These are phyloP conservation scores for Annulohypoxylon bovei DNA, from an alignment of 495 filamentous ascomycete genomes.

Conservation along the genomic window DNA sequence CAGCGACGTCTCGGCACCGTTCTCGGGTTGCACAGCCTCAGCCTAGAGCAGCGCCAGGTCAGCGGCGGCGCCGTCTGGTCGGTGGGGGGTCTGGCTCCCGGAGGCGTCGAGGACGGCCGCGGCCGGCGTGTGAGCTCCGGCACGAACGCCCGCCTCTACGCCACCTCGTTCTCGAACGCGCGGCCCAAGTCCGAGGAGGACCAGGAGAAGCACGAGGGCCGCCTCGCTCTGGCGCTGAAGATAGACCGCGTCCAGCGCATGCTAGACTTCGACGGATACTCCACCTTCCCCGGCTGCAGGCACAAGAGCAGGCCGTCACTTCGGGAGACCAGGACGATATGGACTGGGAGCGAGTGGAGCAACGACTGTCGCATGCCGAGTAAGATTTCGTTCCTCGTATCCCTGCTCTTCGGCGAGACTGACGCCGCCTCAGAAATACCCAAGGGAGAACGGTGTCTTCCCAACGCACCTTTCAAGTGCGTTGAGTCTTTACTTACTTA, in stretches of 20 bases:
- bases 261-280: conserved; percentile 60
- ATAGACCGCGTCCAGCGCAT: conserved; percentile 74
- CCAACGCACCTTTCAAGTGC: conserved; percentile 80
- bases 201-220: conserved; percentile 73
- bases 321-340: conserved; percentile 49
- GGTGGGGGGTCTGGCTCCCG: conserved; percentile 73
- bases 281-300: conserved; percentile 43
- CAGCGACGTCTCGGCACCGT: conserved; percentile 50
- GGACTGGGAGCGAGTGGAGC: conserved; percentile 71
- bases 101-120: conserved; percentile 67
- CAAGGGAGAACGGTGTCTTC: conserved; percentile 58
- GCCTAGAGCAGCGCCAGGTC: conserved; percentile 55
- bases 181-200: conserved; percentile 56
- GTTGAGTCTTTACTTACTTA: conserved; percentile 47
- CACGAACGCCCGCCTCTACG: conserved; percentile 78
- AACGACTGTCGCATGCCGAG: conserved; percentile 59
- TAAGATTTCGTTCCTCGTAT: conserved; percentile 49
- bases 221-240: conserved; percentile 85
- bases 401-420: background rate
- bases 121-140: conserved; percentile 72
- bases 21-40: conserved; percentile 46
- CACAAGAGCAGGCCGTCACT: conserved; percentile 21
- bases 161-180: conserved; percentile 68
- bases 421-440: conserved; percentile 8
- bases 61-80: conserved; percentile 83